Evolutionary conservation across 139 green algal genomes (phyloP).

Genomic region (Trebouxia sp.): DNA sequence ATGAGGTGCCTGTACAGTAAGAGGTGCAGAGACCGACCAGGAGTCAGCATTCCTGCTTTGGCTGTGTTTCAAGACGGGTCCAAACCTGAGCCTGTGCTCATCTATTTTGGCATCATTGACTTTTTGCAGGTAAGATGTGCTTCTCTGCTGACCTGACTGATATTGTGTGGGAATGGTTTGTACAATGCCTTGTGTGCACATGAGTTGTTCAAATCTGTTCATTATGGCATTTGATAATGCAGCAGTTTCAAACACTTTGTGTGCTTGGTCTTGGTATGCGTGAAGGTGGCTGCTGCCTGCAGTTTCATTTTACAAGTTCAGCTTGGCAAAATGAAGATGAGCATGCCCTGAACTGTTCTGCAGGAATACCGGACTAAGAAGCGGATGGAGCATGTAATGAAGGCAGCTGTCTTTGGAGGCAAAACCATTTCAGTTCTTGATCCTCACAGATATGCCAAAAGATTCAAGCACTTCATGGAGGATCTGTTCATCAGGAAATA

Average conservation of each 20-base stretch:
- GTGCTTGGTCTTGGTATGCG: neutral
- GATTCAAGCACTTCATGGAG: constrained; percentile 50
- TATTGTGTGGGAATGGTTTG: neutral
- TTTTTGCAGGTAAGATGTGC: constrained; percentile 58
- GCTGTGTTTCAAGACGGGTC: constrained; percentile 10
- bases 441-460: constrained; percentile 57
- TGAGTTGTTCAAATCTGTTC: neutral
- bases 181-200: too few relatives aligned
- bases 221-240: neutral
- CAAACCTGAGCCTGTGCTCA: constrained; percentile 47
- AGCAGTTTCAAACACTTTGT: neutral
- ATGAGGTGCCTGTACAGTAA: constrained; percentile 8
- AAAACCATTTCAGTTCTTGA: constrained; percentile 57
- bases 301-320: neutral
- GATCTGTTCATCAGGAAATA: constrained; percentile 40
- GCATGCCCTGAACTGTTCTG: neutral
- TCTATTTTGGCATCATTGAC: constrained; percentile 83
- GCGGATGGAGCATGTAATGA: constrained; percentile 62
- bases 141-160: neutral
- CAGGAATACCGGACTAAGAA: constrained; percentile 74
- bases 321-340: neutral
- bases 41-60: constrained; percentile 37
- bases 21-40: neutral
- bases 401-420: constrained; percentile 57
- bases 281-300: neutral